Base-by-base conservation (phyloP, 352 stramenopile species). In the Aphanomyces invadans region DNA sequence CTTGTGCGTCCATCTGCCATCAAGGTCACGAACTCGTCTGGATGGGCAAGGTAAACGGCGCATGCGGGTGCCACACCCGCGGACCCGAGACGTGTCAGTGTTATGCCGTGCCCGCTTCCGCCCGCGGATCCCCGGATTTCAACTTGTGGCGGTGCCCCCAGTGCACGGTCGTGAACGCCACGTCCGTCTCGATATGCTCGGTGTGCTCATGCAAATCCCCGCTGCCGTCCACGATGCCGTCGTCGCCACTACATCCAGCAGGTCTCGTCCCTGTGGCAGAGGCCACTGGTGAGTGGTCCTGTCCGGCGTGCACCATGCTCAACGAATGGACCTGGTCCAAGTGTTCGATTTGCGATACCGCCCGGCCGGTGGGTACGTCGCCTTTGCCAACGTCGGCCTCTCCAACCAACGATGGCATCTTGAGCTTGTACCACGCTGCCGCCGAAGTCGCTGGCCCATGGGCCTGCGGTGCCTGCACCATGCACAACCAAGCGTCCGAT, bases 1-100 rank as follows among this genome's bases (percentile, higher is more conserved):
- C 75, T 7, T 95, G 87, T 62, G 83, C 83, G n/a, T 59, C 73
- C 2, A 71, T 89, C 55, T 95, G 87, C 44, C 87, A 95, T 31
- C 76, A 90, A 67, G 81, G 82, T 1, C 87, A 95, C 44, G 85
- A 95, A 61, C 68, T 95, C 19, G 80, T 95, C 23, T 77, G 76
- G 28, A 80, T 91, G 71, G 85, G 87, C 19, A 76, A 79, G 28
- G 74, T 79, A 26, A 84, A 78, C 10, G 82, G 79, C 28, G 82
- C 81, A 31, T 95, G 87, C 56, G 82, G 78, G 48, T 95, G 87
- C 44, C 71, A 80, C 32, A 73, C 80, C 71, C 81, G 84, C 26
- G 73, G 72, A 0, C 75, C 61, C 4, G 78, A 73, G 0, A 52
- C 79, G 10, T 95, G 87, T 67, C 74, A 71, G 42, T 92, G 82